Conservation (phyloP, 352 stramenopile genomes). For the Globisporangium paddicum region DNA sequence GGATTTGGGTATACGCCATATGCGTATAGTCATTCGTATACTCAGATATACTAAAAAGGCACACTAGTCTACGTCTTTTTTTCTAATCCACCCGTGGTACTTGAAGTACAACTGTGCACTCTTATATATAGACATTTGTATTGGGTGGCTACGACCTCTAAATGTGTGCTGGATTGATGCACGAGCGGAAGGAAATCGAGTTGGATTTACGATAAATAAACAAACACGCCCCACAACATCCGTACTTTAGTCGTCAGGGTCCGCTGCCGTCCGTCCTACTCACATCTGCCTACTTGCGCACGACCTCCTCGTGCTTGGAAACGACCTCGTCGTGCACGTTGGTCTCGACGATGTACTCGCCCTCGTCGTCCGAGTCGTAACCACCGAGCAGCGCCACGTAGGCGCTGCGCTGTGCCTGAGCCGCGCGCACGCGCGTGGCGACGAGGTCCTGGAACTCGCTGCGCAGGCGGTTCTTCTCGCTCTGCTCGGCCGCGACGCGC, state of each 20-base stretch:
- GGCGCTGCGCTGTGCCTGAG: constrained; percentile 31
- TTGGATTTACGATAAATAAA: constrained; percentile 11
- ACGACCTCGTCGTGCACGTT: constrained; percentile 73
- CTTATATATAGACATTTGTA: too few species aligned
- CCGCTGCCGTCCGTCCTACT: too few species aligned
- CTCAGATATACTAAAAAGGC: too few species aligned
- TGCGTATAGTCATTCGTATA: too few species aligned
- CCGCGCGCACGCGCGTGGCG: constrained; percentile 27
- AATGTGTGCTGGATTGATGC: too few species aligned
- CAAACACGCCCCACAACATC: constrained; percentile 1
- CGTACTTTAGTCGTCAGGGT: background rate
- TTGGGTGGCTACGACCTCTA: too few species aligned
- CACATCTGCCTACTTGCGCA: constrained; percentile 64
- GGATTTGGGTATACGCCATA: too few species aligned
- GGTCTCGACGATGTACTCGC: constrained; percentile 80
- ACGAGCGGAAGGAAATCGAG: constrained; percentile 4
- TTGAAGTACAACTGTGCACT: too few species aligned
- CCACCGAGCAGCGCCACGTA: constrained; percentile 69
- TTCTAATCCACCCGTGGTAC: too few species aligned
- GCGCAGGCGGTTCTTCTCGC: constrained; percentile 64
- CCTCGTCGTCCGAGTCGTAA: constrained; percentile 82
- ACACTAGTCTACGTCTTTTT: too few species aligned
- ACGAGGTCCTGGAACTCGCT: constrained; percentile 74
- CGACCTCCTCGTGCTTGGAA: constrained; percentile 62
- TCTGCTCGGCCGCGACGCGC: constrained; percentile 52